Evolutionary conservation across 495 filamentous ascomycete species (phyloP).

Genomic region (Copromyces sp.): DNA sequence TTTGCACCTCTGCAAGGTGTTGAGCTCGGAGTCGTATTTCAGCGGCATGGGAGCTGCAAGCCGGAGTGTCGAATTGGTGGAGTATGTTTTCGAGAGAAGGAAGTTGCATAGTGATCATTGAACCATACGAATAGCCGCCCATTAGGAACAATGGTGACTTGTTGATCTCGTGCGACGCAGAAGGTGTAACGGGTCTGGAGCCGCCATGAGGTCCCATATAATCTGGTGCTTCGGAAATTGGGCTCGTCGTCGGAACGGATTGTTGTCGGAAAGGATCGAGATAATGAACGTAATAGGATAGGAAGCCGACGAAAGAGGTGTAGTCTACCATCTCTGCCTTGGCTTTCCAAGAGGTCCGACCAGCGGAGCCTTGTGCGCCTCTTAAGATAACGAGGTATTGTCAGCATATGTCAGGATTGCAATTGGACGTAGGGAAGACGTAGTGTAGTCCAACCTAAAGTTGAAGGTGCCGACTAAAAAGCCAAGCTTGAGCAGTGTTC

Average conservation of each 20-base stretch:
- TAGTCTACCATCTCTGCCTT: constrained; percentile 76
- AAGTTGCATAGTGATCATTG: constrained; percentile 64
- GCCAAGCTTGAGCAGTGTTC: constrained; percentile 53
- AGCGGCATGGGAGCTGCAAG: constrained; percentile 42
- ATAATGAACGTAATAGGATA: constrained; percentile 57
- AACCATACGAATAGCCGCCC: constrained; percentile 88
- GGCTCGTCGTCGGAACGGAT: not conserved
- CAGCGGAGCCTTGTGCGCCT: constrained; percentile 65
- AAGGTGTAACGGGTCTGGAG: not conserved
- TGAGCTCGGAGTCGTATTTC: constrained; percentile 60
- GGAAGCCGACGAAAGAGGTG: constrained; percentile 64
- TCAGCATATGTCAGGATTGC: not conserved
- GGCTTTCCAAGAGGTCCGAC: constrained; percentile 75
- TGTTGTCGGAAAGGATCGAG: constrained; percentile 19
- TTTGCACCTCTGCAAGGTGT: constrained; percentile 47
- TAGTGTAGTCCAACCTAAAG: constrained; percentile 53
- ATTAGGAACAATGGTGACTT: constrained; percentile 41
- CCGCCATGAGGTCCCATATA: not conserved
- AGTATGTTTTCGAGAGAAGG: constrained; percentile 52
- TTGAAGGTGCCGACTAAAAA: constrained; percentile 86
- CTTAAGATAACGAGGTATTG: constrained; percentile 40
- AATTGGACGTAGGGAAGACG: not conserved
- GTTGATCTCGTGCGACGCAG: not conserved
- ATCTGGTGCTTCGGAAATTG: not conserved
- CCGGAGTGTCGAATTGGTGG: constrained; percentile 43